Evolutionary conservation across 345 rosid species (phyloP).

Genomic region (Rhodamnia rubescens): DNA sequence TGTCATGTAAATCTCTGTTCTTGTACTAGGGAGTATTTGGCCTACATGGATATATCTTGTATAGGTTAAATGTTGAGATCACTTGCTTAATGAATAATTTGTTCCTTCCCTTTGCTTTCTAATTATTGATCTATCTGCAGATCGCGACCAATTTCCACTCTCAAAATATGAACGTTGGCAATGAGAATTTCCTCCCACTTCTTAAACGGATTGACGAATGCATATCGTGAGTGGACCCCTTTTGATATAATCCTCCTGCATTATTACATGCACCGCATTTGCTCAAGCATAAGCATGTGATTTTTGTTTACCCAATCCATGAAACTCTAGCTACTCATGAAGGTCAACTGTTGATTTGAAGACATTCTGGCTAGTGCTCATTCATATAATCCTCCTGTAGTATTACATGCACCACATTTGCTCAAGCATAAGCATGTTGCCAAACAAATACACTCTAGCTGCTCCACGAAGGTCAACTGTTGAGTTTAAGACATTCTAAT

Average conservation of each 20-base stretch:
- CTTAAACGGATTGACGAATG: conserved; percentile 92
- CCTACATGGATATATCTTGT: neutral
- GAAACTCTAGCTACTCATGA: neutral
- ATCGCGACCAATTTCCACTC: conserved; percentile 82
- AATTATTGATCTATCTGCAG: conserved; percentile 23
- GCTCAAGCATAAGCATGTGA: neutral
- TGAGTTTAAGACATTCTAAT: neutral
- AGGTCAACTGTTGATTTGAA: neutral
- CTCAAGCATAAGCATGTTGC: neutral
- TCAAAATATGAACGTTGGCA: conserved; percentile 72
- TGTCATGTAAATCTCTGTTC: neutral
- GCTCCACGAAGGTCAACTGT: neutral
- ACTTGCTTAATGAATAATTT: neutral
- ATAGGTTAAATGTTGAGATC: neutral
- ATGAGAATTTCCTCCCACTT: conserved; percentile 68
- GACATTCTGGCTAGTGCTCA: neutral
- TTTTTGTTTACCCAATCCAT: neutral
- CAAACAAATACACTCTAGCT: neutral
- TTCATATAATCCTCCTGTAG: neutral
- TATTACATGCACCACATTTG: neutral
- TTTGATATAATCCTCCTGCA: neutral
- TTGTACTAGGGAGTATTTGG: neutral
- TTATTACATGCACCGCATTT: neutral
- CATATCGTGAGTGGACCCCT: conserved; percentile 60
- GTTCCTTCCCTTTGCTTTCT: neutral